A percentile compares a stretch with the other conserved stretches of the same genome.
phyloP scores from a whole-genome alignment of 768 basidiomycete species.

The Agaricus blazei region DNA sequence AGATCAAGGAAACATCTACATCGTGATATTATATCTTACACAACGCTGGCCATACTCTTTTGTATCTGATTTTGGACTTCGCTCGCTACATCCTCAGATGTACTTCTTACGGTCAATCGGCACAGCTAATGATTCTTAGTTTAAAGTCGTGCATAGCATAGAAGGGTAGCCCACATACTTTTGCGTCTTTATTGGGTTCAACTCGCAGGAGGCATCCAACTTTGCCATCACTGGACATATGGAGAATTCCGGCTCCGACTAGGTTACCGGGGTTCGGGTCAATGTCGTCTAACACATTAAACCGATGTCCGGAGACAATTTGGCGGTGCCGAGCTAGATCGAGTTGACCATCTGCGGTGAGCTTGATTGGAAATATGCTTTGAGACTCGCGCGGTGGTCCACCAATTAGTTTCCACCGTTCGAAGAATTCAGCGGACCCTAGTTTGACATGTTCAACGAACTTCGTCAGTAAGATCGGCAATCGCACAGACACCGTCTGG shows the following conservation, averaged over 20 bases:
- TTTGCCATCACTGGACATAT: conserved; percentile 88
- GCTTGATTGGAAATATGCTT: conserved; percentile 71
- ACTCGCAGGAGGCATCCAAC: conserved; percentile 91
- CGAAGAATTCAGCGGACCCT: conserved; percentile 84
- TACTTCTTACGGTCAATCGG: conserved; percentile 90
- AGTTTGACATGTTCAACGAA: conserved; percentile 94
- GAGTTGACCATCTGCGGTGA: conserved; percentile 64
- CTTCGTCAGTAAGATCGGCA: conserved; percentile 86
- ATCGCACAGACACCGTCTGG: conserved; percentile 74
- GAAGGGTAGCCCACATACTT: conserved; percentile 43
- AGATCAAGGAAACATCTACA: conserved; percentile 19
- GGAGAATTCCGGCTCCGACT: conserved; percentile 93
- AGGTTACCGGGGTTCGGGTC: conserved; percentile 94
- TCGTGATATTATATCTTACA: conserved; percentile 12
- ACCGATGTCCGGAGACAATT: conserved; percentile 70
- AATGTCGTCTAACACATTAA: conserved; percentile 76
- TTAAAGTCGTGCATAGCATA: not conserved
- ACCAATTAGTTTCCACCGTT: conserved; percentile 96
- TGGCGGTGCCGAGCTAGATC: conserved; percentile 70
- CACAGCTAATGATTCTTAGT: conserved; percentile 57
- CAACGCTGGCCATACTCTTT: conserved; percentile 31
- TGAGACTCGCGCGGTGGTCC: conserved; percentile 94
- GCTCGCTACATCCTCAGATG: conserved; percentile 82
- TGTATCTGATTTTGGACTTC: conserved; percentile 60
- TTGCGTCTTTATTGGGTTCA: conserved; percentile 94